Evolutionary conservation across 108 stramenopile species (phyloP), one percentile per base, ranked within the genome.

Genomic region (Fistulifera pelliculosa): DNA sequence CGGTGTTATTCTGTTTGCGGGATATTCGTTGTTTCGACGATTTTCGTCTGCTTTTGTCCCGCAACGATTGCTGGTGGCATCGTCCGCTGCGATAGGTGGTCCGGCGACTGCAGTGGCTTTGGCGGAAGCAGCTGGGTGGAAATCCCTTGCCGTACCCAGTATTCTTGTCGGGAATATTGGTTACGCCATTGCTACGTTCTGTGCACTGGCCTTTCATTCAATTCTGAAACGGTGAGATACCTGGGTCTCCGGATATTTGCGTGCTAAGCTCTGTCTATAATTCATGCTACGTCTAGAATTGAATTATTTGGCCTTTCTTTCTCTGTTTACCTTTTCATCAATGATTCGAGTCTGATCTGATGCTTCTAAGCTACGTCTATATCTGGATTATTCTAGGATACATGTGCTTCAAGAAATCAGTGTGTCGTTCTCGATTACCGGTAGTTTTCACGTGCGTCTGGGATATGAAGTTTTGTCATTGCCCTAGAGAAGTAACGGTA

Each of bases 11-110:
- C 48, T 90, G 27, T 65, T 56, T 62, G 26, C 43, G 0, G n/a
- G 65, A n/a, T 49, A 74, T 35, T 42, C 44, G 47, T 53, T 79
- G 41, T 38, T 69, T 23, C 42, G 49, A 27, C 24, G 40, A 27
- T 17, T 19, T 12, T 41, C 49, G n/a, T 41, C 43, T 14, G 26
- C 35, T 5, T 66, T 73, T 43, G 55, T 55, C 5, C 74, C 81
- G 15, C 88, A 85, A 58, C 69, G 84, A 25, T 54, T 90, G 15
- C 50, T 90, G 38, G 69, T 77, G 27, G 84, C 84, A 22, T 86
- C 84, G 0, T 78, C 76, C 15, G 84, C 83, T 18, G 88, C 88
- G 14, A 90, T 90, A 53, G 88, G 88, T 11, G 88, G 88, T 1
- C 88, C 88, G 1, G 81, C 88, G 6, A 90, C 88, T 26, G 70